phyloP scores from a whole-genome alignment of 495 filamentous ascomycete species.

The Hapsidospora chrysogenum region DNA sequence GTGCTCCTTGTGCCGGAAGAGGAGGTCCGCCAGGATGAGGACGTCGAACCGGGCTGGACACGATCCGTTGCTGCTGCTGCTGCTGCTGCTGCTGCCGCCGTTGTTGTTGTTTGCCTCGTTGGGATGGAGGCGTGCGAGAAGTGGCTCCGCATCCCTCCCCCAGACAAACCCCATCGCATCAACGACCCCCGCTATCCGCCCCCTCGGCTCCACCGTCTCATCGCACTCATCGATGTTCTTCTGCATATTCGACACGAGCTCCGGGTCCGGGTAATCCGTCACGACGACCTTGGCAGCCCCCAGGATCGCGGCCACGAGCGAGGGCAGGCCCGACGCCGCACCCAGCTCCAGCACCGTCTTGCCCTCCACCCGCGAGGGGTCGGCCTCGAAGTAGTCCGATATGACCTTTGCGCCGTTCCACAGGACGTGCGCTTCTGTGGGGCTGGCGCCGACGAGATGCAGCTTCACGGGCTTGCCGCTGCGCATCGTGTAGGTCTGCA shows the following conservation, averaged over 20 bases:
- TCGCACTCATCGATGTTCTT: conserved; percentile 45
- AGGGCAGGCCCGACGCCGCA: conserved; percentile 74
- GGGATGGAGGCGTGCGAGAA: conserved; percentile 37
- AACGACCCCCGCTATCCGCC: conserved; percentile 14
- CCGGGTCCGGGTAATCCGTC: conserved; percentile 77
- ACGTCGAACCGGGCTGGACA: conserved; percentile 48
- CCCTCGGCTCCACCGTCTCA: conserved; percentile 1
- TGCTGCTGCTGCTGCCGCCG: conserved; percentile 1
- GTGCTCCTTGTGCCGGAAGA: conserved; percentile 83
- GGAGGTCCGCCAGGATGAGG: conserved; percentile 69
- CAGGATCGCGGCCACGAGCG: conserved; percentile 53
- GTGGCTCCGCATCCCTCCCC: conserved; percentile 39
- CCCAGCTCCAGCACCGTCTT: conserved; percentile 76
- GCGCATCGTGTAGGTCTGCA: conserved; percentile 48
- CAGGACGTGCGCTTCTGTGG: conserved; percentile 79
- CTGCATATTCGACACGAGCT: conserved; percentile 59
- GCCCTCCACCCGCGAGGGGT: conserved; percentile 36
- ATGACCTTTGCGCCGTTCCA: conserved; percentile 77
- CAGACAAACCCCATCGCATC: conserved; percentile 58
- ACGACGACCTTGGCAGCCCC: conserved; percentile 57
- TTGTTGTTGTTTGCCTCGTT: not conserved
- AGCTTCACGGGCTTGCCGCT: conserved; percentile 51
- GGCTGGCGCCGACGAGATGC: conserved; percentile 76
- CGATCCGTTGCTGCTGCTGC: not conserved
- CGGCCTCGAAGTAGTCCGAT: conserved; percentile 57